Evolutionary conservation across 148 eudicot genomes (phyloP), one percentile per base, ranked within the genome.

Genomic region (Rhododendron molle): DNA sequence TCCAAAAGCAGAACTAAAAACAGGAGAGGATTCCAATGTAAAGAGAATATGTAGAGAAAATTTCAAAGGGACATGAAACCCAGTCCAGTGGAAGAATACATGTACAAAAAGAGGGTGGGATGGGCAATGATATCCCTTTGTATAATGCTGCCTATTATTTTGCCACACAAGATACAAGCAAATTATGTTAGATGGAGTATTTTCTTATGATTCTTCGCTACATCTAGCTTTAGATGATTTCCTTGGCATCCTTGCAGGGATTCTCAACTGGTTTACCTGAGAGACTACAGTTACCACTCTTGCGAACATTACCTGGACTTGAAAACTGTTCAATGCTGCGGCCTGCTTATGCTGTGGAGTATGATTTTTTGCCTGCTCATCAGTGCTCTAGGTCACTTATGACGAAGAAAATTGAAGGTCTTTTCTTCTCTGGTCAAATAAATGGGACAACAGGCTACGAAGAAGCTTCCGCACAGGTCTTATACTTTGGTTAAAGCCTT

Each of bases 381-480:
- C 99, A 95, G 93, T 97, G 99, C 90, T 92, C 90, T 86, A 95
- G 99, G 86, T 94, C 99, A 88, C 93, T 97, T 73, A 97, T 97
- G 99, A 97, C 99, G 65, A 97, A 97, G 89, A 97, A 90, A 89
- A 89, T 97, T 82, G 96, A 94, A 87, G 99, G 99, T 32, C 98
- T 97, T 86, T 97, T 97, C 91, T 95, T 97, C 91, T 97, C 99
- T 89, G 99, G 99, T 88, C 99, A 97, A 89, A 95, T 97, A 82
- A 97, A 97, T 86, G 99, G 98, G 85, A 97, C 99, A 86, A 97
- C 99, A 50, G 99, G 99, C 84, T 97, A 97, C 76, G 99, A 97
- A 90, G 99, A 97, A 92, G 99, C 99, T 88, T 98, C 99, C 83
- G 95, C 99, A 9, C 99, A 97, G 99, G 99, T 97, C 74, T 89